These are phyloP conservation scores for Botrytis elliptica DNA, from an alignment of 2,329 filamentous ascomycete species.

Conservation along the genomic window DNA sequence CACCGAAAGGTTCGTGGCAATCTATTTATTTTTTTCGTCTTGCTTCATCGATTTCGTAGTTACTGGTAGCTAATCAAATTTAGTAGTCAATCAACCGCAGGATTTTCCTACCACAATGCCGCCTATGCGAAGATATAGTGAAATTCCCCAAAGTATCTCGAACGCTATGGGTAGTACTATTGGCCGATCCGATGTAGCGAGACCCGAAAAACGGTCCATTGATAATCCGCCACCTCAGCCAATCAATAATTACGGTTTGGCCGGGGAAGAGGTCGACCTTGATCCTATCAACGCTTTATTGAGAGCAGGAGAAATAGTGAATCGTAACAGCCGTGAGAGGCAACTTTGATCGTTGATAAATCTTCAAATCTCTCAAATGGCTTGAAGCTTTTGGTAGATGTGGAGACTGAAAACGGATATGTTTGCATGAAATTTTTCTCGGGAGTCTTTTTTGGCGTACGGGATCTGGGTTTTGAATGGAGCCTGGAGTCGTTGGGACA, in stretches of 20 bases:
- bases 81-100: slow-evolving; percentile 25
- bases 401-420: not conserved
- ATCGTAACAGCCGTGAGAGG: slow-evolving; percentile 40
- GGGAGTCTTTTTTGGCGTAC: slow-evolving; percentile 19
- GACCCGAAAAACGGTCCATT: not conserved
- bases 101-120: slow-evolving; percentile 32
- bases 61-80: slow-evolving; percentile 19
- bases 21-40: not conserved
- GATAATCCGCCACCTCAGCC: slow-evolving; percentile 27
- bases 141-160: slow-evolving; percentile 13
- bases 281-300: slow-evolving; percentile 61
- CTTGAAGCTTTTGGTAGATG: not conserved
- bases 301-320: slow-evolving; percentile 59
- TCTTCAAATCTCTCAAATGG: not conserved
- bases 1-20: slow-evolving; percentile 33
- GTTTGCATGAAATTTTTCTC: slow-evolving; percentile 11
- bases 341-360: not conserved
- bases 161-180: slow-evolving; percentile 9
- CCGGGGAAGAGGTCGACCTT: slow-evolving; percentile 41
- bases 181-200: not conserved
- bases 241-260: slow-evolving; percentile 29
- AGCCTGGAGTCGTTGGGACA: slow-evolving; percentile 21
- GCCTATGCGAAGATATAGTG: slow-evolving; percentile 31
- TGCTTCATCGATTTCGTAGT: not conserved
- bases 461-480: slow-evolving; percentile 14